Evolutionary conservation across 768 basidiomycete genomes (phyloP).

Genomic region (Boletus sp.): DNA sequence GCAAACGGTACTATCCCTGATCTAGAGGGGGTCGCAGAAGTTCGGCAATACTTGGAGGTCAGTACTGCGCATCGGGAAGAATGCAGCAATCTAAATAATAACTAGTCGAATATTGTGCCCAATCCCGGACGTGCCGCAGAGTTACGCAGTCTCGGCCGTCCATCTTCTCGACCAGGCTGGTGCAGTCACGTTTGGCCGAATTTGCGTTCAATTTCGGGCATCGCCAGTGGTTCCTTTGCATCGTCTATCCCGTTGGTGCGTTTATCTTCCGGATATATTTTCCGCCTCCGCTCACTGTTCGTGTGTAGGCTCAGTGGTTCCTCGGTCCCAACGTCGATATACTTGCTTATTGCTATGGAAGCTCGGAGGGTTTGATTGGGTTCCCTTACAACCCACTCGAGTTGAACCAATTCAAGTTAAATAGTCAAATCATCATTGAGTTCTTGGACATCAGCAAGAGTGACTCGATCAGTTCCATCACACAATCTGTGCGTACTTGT

Average conservation of each 20-base stretch:
- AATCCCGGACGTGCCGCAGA: slow-evolving; percentile 8
- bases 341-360: neutral
- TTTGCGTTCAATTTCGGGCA: slow-evolving; percentile 1
- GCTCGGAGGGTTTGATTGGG: slow-evolving; percentile 8
- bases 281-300: neutral
- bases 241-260: slow-evolving; percentile 8
- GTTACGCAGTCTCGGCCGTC: slow-evolving; percentile 11
- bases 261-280: neutral
- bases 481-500: neutral
- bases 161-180: slow-evolving; percentile 13
- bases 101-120: slow-evolving; percentile 2
- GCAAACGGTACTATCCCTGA: slow-evolving; percentile 9
- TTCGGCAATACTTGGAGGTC: slow-evolving; percentile 5
- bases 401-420: slow-evolving; percentile 5
- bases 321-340: slow-evolving; percentile 4
- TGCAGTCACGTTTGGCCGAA: slow-evolving; percentile 13
- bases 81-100: neutral
- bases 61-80: neutral
- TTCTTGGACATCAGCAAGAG: slow-evolving; percentile 11
- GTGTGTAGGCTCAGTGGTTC: slow-evolving; percentile 8
- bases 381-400: slow-evolving; percentile 1
- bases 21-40: slow-evolving; percentile 1
- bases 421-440: neutral
- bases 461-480: neutral
- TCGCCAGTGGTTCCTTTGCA: slow-evolving; percentile 12